Percentiles rank a stretch among this genome's conserved stretches.
Conservation (phyloP, 2,329 filamentous ascomycete genomes). For the Ramichloridium luteum region DNA sequence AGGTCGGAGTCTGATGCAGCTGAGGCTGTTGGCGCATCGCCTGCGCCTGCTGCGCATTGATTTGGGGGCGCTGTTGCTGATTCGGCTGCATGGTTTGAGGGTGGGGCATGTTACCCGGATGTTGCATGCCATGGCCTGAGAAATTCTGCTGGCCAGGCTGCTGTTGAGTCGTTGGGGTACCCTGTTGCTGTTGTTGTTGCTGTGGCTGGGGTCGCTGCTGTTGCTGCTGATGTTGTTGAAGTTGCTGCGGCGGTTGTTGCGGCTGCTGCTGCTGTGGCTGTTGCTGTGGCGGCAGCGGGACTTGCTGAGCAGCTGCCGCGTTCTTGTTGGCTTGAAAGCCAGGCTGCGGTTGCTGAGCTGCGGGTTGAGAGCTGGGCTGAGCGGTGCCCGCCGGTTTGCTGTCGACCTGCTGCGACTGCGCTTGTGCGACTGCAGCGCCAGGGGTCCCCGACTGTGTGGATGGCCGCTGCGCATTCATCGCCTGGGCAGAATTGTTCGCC, state of each 20-base stretch:
- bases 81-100: constrained; percentile 6
- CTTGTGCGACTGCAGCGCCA: neutral
- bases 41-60: constrained; percentile 13
- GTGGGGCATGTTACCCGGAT: too few species aligned
- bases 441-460: neutral
- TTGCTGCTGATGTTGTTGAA: constrained; percentile 15
- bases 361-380: neutral
- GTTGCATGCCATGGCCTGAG: constrained; percentile 1
- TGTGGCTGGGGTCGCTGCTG: constrained; percentile 17
- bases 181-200: constrained; percentile 18
- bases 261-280: constrained; percentile 13
- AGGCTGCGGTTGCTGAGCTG: constrained; percentile 7
- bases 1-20: constrained; percentile 12
- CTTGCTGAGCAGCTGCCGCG: constrained; percentile 8
- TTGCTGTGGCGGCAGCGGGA: constrained; percentile 5
- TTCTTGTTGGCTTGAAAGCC: constrained; percentile 7
- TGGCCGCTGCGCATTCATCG: neutral
- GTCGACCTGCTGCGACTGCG: too few species aligned
- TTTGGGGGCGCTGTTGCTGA: constrained; percentile 14
- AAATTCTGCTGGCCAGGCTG: constrained; percentile 17
- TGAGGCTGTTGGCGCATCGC: constrained; percentile 13
- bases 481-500: neutral
- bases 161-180: constrained; percentile 23
- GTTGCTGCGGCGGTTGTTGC: constrained; percentile 13
- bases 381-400: too few species aligned